Conservation (phyloP, 495 filamentous ascomycete genomes). For the Tuber melanosporum region DNA sequence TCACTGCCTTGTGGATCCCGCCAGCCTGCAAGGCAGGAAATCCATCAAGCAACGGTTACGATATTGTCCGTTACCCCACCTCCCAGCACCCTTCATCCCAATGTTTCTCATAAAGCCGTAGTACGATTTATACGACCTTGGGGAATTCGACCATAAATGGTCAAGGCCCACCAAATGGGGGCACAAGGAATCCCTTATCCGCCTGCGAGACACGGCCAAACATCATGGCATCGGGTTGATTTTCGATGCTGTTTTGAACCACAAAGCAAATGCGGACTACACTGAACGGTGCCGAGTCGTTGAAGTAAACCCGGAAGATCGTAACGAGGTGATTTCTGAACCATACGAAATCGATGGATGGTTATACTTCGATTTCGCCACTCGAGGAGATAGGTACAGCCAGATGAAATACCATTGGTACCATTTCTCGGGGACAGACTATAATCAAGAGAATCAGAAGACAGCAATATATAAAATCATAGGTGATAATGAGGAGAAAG, state of each 20-base stretch:
- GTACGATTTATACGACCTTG: constrained; percentile 69
- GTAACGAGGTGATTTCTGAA: constrained; percentile 52
- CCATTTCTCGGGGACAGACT: constrained; percentile 67
- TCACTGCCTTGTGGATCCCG: constrained; percentile 65
- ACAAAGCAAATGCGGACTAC: constrained; percentile 64
- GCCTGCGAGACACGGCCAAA: constrained; percentile 49
- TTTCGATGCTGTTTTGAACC: constrained; percentile 72
- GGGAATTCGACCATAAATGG: constrained; percentile 71
- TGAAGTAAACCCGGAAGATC: constrained; percentile 57
- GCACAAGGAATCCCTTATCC: constrained; percentile 56
- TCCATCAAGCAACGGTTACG: constrained; percentile 63
- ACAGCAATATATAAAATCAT: constrained; percentile 63
- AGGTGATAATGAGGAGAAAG: constrained; percentile 52
- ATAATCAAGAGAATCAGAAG: constrained; percentile 53
- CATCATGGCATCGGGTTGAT: constrained; percentile 55
- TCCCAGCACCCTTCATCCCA: neutral
- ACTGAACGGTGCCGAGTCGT: constrained; percentile 55
- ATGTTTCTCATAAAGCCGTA: neutral
- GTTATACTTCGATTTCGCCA: constrained; percentile 61
- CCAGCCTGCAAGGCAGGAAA: constrained; percentile 66
- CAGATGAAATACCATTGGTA: constrained; percentile 60
- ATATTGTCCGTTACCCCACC: constrained; percentile 45
- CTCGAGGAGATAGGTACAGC: constrained; percentile 55
- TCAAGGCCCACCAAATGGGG: constrained; percentile 64
- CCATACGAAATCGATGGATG: constrained; percentile 61